Conservation (phyloP, 208 protist genomes). For the Leptomonas pyrrhocoris region DNA sequence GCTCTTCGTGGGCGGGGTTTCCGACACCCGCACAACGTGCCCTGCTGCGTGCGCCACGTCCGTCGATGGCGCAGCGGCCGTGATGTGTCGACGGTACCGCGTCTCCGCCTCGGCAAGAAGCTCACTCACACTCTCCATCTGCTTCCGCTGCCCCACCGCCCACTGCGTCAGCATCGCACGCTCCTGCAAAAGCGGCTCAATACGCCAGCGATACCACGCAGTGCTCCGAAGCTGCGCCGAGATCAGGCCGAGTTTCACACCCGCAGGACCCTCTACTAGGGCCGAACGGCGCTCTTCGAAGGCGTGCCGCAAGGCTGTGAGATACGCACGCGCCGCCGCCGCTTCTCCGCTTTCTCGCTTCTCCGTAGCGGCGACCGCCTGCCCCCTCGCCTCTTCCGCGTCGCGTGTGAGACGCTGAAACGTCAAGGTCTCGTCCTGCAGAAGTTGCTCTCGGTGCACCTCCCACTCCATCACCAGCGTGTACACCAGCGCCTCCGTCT, state of each 20-base stretch:
- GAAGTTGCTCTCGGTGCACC: conserved; percentile 30
- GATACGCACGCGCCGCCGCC: neutral
- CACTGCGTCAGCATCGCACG: conserved; percentile 1
- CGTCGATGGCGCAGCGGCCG: neutral
- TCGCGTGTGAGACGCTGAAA: conserved; percentile 8
- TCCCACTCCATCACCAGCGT: conserved; percentile 34
- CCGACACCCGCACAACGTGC: neutral
- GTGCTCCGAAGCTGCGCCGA: neutral
- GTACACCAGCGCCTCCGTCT: conserved; percentile 33
- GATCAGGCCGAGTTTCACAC: neutral
- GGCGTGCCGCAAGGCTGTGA: neutral
- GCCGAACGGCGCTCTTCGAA: conserved; percentile 5
- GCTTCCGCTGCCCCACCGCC: conserved; percentile 2
- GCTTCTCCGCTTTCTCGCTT: conserved; percentile 4
- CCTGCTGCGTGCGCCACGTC: neutral
- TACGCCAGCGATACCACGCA: conserved; percentile 7
- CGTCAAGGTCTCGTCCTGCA: conserved; percentile 21
- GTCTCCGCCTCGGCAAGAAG: conserved; percentile 14
- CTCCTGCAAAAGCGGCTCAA: conserved; percentile 14
- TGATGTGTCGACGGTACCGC: conserved; percentile 12
- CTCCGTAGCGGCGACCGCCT: neutral
- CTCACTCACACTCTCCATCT: neutral
- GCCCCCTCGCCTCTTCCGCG: conserved; percentile 8
- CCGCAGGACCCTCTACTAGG: neutral
- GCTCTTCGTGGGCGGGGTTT: neutral